These are phyloP conservation scores for Rubroshorea leprosula DNA, from an alignment of 345 rosid species.

Conservation along the genomic window DNA sequence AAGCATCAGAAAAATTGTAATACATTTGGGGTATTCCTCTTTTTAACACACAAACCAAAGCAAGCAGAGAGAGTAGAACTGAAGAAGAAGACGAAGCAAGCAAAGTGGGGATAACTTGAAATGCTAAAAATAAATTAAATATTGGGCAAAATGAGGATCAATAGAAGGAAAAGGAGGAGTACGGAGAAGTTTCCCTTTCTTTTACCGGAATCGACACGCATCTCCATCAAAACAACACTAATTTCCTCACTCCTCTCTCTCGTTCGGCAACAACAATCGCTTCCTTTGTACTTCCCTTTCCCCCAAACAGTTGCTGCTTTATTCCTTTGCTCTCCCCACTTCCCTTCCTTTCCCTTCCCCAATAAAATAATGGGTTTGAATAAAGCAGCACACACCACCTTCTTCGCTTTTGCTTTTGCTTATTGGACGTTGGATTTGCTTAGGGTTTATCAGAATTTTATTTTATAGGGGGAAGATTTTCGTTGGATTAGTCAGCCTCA, in stretches of 20 bases:
- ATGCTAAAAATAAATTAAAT: constrained; percentile 22
- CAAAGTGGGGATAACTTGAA: neutral
- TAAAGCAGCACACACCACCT: constrained; percentile 5
- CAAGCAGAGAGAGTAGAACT: constrained; percentile 13
- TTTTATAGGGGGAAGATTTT: neutral
- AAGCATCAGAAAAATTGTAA: constrained; percentile 19
- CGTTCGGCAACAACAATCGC: neutral
- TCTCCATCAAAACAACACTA: constrained; percentile 29
- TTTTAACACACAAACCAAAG: neutral
- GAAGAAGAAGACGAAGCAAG: neutral
- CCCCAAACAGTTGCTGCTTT: constrained; percentile 7
- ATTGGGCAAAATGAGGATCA: constrained; percentile 61
- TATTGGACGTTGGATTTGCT: constrained; percentile 2
- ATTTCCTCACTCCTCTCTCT: neutral
- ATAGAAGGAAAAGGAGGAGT: constrained; percentile 55
- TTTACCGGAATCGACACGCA: constrained; percentile 51
- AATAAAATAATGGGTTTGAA: constrained; percentile 4
- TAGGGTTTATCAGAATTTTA: constrained; percentile 12
- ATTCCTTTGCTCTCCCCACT: constrained; percentile 8
- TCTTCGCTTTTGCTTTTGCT: constrained; percentile 2
- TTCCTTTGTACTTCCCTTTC: constrained; percentile 7
- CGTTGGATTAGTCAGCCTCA: constrained; percentile 1
- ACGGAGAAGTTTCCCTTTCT: constrained; percentile 58
- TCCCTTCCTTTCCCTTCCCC: neutral
- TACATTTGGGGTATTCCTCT: neutral